Evolutionary conservation across 441 rosid species (phyloP), one percentile per base, ranked within the genome.

Genomic region (Kokia cookei): DNA sequence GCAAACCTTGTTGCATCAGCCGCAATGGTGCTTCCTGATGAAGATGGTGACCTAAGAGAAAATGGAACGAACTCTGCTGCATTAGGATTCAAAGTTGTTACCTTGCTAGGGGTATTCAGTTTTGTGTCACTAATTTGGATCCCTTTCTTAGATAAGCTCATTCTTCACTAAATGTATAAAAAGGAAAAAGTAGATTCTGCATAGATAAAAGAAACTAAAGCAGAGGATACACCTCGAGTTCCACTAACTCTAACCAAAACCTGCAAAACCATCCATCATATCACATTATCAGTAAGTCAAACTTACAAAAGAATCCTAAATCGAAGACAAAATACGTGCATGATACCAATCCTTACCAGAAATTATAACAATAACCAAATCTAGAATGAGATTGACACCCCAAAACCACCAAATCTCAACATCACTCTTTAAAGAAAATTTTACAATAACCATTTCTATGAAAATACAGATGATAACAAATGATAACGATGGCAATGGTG

Each of bases 11-110:
- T 43, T 5, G 79, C 84, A 84, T 86, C 90, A n/a, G 86, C 69
- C 15, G 79, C 69, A 35, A 78, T 82, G 24, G 89, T 59, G 69
- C 86, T 82, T 81, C 89, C 97, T 76, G 86, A 77, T 0, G 89
- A 81, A 24, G 91, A 75, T 69, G 96, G 83, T 24, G 96, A 84
- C 27, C 97, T 86, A 59, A 89, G 91, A 29, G 95, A 75, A 79
- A 88, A 86, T 3, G 99, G 99, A 78, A 95, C 79, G 17, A 95
- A 95, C 86, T 91, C 99, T 22, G 97, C 98, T 10, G 99, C 99
- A 87, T 91, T 87, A n/a, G 99, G 99, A 72, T 96, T 96, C 83
- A 96, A 88, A 74, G 89, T 57, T 12, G 89, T 87, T 74, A 85
- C 88, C 78, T 91, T 93, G 81, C 71, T 80, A 63, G 84, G 69